Evolutionary conservation across 176 grass and related monocot genomes (phyloP).

Genomic region (Triticum aestivum): IWGSC_CS_RefSeq_v2.1 NC_057797.1:58699830-58700329

Average conservation of each 20-base stretch:
- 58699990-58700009: too few relatives aligned
- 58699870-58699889: too few relatives aligned
- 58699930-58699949: too few relatives aligned
- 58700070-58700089: not conserved
- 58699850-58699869: too few relatives aligned
- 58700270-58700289: not conserved
- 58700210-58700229: conserved; percentile 25
- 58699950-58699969: too few relatives aligned
- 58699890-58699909: too few relatives aligned
- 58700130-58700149: not conserved
- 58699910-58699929: too few relatives aligned
- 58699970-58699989: too few relatives aligned
- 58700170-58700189: not conserved
- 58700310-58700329: not conserved
- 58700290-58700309: not conserved
- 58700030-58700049: not conserved
- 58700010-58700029: too few relatives aligned
- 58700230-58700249: conserved; percentile 8
- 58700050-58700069: not conserved
- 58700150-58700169: not conserved
- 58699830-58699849: too few relatives aligned
- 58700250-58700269: not conserved
- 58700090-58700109: too few relatives aligned
- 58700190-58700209: too few relatives aligned
- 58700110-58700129: not conserved